These are phyloP conservation scores for Paragyromitra xinjiangensis DNA, from an alignment of 495 filamentous ascomycete species.

Conservation along the genomic window DNA sequence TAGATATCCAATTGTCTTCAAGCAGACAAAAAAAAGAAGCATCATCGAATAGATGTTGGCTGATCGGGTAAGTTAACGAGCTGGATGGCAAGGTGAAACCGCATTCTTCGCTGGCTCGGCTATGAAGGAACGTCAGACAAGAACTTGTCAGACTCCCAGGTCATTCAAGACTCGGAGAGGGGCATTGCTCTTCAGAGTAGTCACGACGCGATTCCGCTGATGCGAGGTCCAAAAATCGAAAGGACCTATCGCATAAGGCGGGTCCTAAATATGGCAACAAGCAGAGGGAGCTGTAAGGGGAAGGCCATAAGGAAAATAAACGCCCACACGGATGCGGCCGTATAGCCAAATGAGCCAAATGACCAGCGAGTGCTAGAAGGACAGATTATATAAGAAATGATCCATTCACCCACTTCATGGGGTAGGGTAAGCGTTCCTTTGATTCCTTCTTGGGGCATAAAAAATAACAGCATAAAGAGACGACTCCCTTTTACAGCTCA, in stretches of 20 bases:
- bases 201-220: slow-evolving; percentile 20
- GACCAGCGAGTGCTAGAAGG: slow-evolving; percentile 31
- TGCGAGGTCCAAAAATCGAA: slow-evolving; percentile 15
- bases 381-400: slow-evolving; percentile 44
- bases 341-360: slow-evolving; percentile 9
- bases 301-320: slow-evolving; percentile 32
- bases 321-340: slow-evolving; percentile 23
- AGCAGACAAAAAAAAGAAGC: background rate
- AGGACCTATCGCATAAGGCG: slow-evolving; percentile 14
- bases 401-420: background rate
- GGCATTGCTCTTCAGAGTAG: slow-evolving; percentile 7
- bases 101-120: background rate
- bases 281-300: slow-evolving; percentile 24
- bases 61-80: background rate
- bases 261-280: slow-evolving; percentile 37
- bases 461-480: slow-evolving; percentile 23
- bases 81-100: background rate
- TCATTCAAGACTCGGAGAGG: background rate
- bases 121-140: background rate
- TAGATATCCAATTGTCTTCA: background rate
- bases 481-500: slow-evolving; percentile 42
- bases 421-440: slow-evolving; percentile 37
- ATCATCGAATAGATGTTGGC: background rate
- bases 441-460: slow-evolving; percentile 33
- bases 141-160: slow-evolving; percentile 1